These are phyloP conservation scores for Thamnidium elegans DNA, from an alignment of 192 early-diverging fungal species.

Conservation along the genomic window DNA sequence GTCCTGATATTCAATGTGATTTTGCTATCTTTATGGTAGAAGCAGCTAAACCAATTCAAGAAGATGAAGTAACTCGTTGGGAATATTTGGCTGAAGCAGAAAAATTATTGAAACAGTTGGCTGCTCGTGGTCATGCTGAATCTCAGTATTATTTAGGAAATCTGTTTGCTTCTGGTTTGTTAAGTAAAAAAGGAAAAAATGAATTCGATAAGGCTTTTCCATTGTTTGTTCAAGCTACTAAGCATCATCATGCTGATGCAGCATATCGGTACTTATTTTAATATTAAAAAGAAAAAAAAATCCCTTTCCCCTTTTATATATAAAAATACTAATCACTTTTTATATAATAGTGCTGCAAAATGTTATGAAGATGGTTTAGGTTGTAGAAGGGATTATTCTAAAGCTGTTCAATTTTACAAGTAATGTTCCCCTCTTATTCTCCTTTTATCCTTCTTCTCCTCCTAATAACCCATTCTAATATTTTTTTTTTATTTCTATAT, in stretches of 20 bases:
- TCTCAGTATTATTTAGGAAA: slow-evolving; percentile 72
- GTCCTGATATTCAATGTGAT: slow-evolving; percentile 60
- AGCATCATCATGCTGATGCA: slow-evolving; percentile 65
- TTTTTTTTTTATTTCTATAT: neutral
- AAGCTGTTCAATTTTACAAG: slow-evolving; percentile 72
- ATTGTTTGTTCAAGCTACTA: slow-evolving; percentile 65
- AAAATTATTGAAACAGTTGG: slow-evolving; percentile 57
- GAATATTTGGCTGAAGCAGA: slow-evolving; percentile 69
- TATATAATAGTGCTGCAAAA: slow-evolving; percentile 40
- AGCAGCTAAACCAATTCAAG: slow-evolving; percentile 42
- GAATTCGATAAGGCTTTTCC: slow-evolving; percentile 73
- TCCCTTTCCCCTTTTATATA: neutral
- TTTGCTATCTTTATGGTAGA: slow-evolving; percentile 69
- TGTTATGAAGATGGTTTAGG: slow-evolving; percentile 70
- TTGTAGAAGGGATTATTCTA: slow-evolving; percentile 50
- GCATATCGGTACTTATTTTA: slow-evolving; percentile 46
- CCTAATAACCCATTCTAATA: neutral
- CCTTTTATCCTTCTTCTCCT: too few species aligned
- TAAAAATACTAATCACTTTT: neutral
- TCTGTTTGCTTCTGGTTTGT: slow-evolving; percentile 64
- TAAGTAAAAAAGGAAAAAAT: slow-evolving; percentile 54
- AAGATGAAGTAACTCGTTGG: slow-evolving; percentile 44
- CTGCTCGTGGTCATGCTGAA: slow-evolving; percentile 57
- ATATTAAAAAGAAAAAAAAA: too few species aligned
- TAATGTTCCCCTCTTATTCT: slow-evolving; percentile 19